A percentile compares a stretch with the other conserved stretches of the same genome.
Conservation (phyloP, 805 yeast genomes). For the Ascoidea rubescens region DNA sequence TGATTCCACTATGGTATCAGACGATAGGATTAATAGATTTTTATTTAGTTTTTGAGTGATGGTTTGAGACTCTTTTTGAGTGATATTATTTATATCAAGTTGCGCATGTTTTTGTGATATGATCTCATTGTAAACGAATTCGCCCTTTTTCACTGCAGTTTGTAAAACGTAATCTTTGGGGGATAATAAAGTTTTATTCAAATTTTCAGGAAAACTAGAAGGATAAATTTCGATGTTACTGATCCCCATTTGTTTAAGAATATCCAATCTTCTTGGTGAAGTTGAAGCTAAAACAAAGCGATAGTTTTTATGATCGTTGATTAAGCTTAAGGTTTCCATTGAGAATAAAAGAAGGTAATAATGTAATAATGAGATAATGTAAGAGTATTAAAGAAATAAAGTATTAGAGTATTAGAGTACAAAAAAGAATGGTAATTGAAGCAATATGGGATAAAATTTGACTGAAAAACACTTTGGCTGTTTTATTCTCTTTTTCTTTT, state of each 20-base stretch:
- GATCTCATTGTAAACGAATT: slow-evolving; percentile 22
- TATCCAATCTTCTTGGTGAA: slow-evolving; percentile 69
- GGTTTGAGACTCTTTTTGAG: too few species aligned
- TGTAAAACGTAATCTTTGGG: slow-evolving; percentile 49
- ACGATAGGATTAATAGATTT: slow-evolving; percentile 31
- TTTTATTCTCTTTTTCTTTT: too few species aligned
- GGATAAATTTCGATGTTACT: slow-evolving; percentile 30
- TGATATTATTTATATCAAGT: too few species aligned
- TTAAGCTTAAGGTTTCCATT: too few species aligned
- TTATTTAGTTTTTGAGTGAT: background rate
- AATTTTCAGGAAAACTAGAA: slow-evolving; percentile 67
- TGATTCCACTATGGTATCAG: slow-evolving; percentile 69
- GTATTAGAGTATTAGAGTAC: too few species aligned
- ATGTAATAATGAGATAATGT: too few species aligned
- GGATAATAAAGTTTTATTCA: slow-evolving; percentile 35
- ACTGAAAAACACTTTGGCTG: too few species aligned
- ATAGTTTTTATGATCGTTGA: slow-evolving; percentile 3
- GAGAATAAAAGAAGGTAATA: too few species aligned
- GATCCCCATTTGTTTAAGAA: slow-evolving; percentile 48
- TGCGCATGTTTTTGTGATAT: background rate
- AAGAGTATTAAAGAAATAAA: too few species aligned
- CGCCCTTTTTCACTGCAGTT: slow-evolving; percentile 59
- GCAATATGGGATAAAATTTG: too few species aligned
- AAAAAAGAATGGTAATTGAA: too few species aligned
- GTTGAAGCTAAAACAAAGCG: slow-evolving; percentile 63